phyloP scores from a whole-genome alignment of 768 basidiomycete species.

The Hygrophoropsis aurantiaca region DNA sequence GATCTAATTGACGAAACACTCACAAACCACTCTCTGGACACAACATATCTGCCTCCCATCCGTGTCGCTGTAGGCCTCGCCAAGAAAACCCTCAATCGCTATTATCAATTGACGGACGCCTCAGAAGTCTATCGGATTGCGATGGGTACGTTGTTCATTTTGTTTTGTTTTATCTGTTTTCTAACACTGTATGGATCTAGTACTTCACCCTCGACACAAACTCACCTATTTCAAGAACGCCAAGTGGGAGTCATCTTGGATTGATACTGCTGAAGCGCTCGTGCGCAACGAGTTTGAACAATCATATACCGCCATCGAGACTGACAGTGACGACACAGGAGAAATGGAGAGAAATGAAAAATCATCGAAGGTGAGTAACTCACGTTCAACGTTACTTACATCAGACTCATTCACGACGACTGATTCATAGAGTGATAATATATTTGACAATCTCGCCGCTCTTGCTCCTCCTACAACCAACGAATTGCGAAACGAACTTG shows the following conservation, averaged over 20 bases:
- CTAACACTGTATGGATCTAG: conserved; percentile 11
- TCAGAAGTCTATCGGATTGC: conserved; percentile 25
- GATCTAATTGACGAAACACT: conserved; percentile 29
- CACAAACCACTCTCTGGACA: conserved; percentile 1
- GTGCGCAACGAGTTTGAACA: conserved; percentile 14
- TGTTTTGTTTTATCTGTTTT: background rate
- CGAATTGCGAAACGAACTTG: background rate
- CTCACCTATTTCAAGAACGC: conserved; percentile 26
- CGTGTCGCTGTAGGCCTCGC: conserved; percentile 10
- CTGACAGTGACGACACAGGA: background rate
- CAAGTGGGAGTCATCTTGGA: conserved; percentile 26
- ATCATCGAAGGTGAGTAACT: too few species aligned
- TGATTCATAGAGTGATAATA: background rate
- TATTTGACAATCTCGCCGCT: conserved; percentile 2
- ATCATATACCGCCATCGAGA: conserved; percentile 2
- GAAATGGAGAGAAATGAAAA: too few species aligned
- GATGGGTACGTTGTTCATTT: conserved; percentile 19
- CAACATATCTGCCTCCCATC: conserved; percentile 1
- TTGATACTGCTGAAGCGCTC: conserved; percentile 17
- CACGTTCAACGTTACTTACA: too few species aligned
- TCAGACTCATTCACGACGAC: too few species aligned
- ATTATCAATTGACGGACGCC: conserved; percentile 23
- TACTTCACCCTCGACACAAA: conserved; percentile 30
- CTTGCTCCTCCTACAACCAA: background rate
- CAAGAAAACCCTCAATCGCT: conserved; percentile 21